Percentiles rank a stretch among this genome's conserved stretches.
Conservation (phyloP, 805 yeast genomes). For the Zygosaccharomyces bisporus region DNA sequence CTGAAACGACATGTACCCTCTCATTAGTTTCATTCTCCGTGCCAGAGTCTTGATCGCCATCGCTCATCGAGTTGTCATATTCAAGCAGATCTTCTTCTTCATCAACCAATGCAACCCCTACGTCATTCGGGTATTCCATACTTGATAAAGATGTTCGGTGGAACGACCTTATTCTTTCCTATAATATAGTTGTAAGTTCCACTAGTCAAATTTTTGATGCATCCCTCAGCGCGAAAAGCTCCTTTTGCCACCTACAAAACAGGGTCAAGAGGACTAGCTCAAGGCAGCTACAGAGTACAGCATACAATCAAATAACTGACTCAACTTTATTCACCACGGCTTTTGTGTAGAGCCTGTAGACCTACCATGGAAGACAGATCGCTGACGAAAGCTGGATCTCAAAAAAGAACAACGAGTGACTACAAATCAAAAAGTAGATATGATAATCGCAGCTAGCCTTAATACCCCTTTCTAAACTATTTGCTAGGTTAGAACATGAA, state of each 20-base stretch:
- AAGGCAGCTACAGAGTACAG: background rate
- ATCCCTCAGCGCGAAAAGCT: constrained; percentile 7
- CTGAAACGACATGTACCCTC: constrained; percentile 13
- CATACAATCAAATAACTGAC: too few relatives aligned
- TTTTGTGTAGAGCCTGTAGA: too few relatives aligned
- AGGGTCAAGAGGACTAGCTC: background rate
- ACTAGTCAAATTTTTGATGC: constrained; percentile 1
- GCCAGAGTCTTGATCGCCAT: constrained; percentile 14
- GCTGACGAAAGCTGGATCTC: background rate
- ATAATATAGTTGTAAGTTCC: background rate
- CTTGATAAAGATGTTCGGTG: background rate
- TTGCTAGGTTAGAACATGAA: background rate
- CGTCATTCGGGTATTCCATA: constrained; percentile 8
- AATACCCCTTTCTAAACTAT: constrained; percentile 2
- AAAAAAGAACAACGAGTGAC: background rate
- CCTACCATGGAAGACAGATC: background rate
- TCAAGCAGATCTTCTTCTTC: constrained; percentile 19
- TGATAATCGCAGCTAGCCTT: background rate
- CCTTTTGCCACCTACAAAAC: constrained; percentile 1
- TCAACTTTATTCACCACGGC: too few relatives aligned
- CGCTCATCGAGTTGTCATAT: constrained; percentile 13
- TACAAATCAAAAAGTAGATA: constrained; percentile 2
- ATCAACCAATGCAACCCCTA: constrained; percentile 16
- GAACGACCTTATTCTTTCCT: background rate
- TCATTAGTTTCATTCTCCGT: constrained; percentile 5